Percentiles rank a stretch among this genome's conserved stretches.
phyloP scores from a whole-genome alignment of 2,329 filamentous ascomycete species.

The Thermoascus crustaceus region DNA sequence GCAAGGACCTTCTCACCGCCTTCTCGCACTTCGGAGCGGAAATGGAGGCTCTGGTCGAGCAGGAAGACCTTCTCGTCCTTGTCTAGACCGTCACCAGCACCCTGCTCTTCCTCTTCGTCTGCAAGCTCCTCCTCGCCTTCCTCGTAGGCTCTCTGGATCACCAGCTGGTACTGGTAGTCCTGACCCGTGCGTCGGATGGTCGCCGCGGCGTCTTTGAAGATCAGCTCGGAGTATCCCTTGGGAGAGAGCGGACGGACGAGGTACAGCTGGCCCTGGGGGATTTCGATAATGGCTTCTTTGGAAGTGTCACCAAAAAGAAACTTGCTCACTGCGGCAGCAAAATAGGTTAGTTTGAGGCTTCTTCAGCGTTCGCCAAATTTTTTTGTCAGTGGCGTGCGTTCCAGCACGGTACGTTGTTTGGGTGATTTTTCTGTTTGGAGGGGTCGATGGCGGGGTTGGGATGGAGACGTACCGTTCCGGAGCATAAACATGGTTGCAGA shows the following conservation, averaged over 20 bases:
- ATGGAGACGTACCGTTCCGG: constrained; percentile 43
- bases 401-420: constrained; percentile 2
- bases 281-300: constrained; percentile 89
- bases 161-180: constrained; percentile 95
- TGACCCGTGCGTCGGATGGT: constrained; percentile 88
- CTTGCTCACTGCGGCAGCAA: constrained; percentile 63
- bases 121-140: constrained; percentile 92
- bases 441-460: constrained; percentile 14
- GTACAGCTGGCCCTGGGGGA: constrained; percentile 93
- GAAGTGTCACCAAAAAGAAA: constrained; percentile 81
- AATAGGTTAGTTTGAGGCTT: constrained; percentile 5
- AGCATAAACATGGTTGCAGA: constrained; percentile 48
- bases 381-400: background rate
- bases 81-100: constrained; percentile 68
- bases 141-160: constrained; percentile 92
- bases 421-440: constrained; percentile 9
- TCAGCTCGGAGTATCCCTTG: constrained; percentile 96
- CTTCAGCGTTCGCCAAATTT: background rate
- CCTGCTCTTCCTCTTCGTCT: constrained; percentile 82
- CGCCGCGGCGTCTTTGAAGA: constrained; percentile 94
- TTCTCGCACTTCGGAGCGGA: constrained; percentile 74
- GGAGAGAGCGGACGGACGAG: constrained; percentile 90
- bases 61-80: constrained; percentile 97
- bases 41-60: constrained; percentile 83
- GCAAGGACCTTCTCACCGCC: constrained; percentile 79